These are phyloP conservation scores for Neospermospora avenae DNA, from an alignment of 2,329 filamentous ascomycete genomes.

Conservation along the genomic window DNA sequence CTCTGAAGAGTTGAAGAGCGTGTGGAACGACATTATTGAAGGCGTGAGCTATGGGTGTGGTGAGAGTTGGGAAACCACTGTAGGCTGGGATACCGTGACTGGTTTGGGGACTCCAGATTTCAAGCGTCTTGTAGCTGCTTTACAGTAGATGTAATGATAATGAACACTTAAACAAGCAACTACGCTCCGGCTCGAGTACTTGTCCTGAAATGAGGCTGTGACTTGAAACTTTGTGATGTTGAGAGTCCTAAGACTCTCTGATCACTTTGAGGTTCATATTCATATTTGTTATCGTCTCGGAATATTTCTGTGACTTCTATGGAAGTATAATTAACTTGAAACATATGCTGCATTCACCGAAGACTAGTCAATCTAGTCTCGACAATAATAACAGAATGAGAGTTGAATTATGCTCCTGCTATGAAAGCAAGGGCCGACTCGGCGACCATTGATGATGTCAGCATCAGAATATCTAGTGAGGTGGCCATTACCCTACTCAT, in stretches of 20 bases:
- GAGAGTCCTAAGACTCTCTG: no score
- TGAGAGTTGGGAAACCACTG: conserved; percentile 39
- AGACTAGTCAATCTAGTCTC: no score
- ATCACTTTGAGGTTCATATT: no score
- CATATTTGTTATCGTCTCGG: no score
- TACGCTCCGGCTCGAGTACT: no score
- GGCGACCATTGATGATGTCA: background rate
- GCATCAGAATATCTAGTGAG: background rate
- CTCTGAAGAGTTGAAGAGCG: conserved; percentile 21
- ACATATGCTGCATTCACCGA: no score
- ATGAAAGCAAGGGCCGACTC: background rate
- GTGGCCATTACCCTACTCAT: no score
- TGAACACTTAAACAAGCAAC: background rate
- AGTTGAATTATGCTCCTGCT: background rate
- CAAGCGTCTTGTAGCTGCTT: background rate
- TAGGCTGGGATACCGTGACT: conserved; percentile 44
- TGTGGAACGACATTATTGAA: conserved; percentile 40
- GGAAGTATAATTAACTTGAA: no score
- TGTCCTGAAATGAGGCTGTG: no score
- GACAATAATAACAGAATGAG: no score
- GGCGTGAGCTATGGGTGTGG: conserved; percentile 26
- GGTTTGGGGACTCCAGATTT: conserved; percentile 38
- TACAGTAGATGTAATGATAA: background rate
- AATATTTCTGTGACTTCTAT: no score
- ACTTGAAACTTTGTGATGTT: background rate